These are phyloP conservation scores for Sechiopsis laciniata DNA, from an alignment of 306 rosid species.

Conservation along the genomic window DNA sequence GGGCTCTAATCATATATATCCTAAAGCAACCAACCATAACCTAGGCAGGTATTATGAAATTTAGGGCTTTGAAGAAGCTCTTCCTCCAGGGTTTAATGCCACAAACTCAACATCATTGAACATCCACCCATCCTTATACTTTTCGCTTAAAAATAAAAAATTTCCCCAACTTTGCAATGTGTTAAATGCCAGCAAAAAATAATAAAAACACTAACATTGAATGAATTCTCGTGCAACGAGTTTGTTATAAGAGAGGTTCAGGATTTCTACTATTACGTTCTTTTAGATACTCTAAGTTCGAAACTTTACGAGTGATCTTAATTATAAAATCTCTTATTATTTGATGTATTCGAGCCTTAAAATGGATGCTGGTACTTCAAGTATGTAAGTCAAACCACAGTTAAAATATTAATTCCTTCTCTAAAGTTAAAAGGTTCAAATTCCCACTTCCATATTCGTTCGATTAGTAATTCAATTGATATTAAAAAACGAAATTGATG, in stretches of 20 bases:
- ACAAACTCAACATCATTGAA: neutral
- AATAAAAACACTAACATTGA: no score
- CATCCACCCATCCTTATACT: neutral
- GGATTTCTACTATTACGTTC: no score
- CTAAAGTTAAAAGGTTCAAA: neutral
- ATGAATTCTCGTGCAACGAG: no score
- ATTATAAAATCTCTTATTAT: no score
- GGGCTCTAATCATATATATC: neutral
- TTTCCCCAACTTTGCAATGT: neutral
- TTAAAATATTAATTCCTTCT: no score
- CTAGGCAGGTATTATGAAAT: slow-evolving; percentile 3
- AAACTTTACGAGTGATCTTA: no score
- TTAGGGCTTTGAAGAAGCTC: slow-evolving; percentile 8
- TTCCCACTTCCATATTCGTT: neutral
- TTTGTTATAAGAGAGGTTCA: no score
- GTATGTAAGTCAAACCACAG: no score
- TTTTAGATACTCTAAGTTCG: no score
- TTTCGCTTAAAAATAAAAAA: neutral
- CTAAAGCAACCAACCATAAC: neutral
- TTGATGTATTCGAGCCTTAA: no score
- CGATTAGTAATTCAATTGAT: neutral
- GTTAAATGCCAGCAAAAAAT: no score
- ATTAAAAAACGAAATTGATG: neutral
- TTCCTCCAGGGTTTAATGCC: slow-evolving; percentile 10
- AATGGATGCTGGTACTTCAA: no score